A percentile compares a stretch with the other conserved stretches of the same genome.
Evolutionary conservation across 352 stramenopile genomes (phyloP).

Genomic region (Phytophthora vignae): DNA sequence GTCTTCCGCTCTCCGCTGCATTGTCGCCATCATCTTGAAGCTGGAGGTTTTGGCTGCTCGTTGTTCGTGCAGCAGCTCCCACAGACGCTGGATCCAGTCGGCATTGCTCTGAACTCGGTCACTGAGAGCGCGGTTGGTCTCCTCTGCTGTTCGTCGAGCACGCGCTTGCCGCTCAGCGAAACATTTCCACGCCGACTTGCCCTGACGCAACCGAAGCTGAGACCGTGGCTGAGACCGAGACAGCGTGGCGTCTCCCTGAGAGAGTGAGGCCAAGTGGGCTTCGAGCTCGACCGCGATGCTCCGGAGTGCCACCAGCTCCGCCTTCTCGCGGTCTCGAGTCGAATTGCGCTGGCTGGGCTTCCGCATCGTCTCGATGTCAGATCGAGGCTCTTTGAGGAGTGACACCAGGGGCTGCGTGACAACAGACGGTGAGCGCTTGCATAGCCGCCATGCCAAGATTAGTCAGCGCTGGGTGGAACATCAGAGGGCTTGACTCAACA

Average conservation of each 20-base stretch:
- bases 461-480: not conserved
- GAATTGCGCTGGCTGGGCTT: slow-evolving; percentile 26
- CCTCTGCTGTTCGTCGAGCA: slow-evolving; percentile 11
- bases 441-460: slow-evolving; percentile 1
- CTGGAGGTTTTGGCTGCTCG: not conserved
- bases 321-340: slow-evolving; percentile 39
- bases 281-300: slow-evolving; percentile 25
- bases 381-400: slow-evolving; percentile 2
- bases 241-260: not conserved
- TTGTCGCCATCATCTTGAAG: not conserved
- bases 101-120: slow-evolving; percentile 31
- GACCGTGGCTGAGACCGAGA: not conserved
- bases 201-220: not conserved
- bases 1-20: slow-evolving; percentile 18
- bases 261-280: slow-evolving; percentile 4
- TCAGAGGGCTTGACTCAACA: slow-evolving; percentile 6
- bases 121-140: slow-evolving; percentile 15
- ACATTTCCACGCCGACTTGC: slow-evolving; percentile 20
- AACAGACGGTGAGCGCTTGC: not conserved
- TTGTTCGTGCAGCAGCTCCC: slow-evolving; percentile 31
- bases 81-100: slow-evolving; percentile 42
- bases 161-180: slow-evolving; percentile 26
- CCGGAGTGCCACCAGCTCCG: slow-evolving; percentile 26
- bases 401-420: not conserved
- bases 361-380: not conserved